Base-by-base conservation (phyloP, 1,284 basidiomycete genomes). In the Tilletia caries region DNA sequence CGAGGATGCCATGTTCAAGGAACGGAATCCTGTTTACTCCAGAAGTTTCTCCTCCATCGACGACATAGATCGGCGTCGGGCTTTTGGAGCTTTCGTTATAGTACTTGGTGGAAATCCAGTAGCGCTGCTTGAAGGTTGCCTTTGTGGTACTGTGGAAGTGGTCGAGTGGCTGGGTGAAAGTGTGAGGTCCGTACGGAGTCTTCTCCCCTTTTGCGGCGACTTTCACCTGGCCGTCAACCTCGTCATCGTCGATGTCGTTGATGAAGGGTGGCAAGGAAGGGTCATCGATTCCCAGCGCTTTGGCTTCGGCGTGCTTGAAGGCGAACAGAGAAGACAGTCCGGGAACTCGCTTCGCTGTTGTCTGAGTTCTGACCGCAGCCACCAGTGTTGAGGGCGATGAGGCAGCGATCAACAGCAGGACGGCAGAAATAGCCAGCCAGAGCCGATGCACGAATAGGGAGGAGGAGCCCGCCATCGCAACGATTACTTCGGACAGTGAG, bases 101-200 rank as follows among this genome's bases (percentile, higher is more conserved):
- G 83, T 92, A 89, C 41, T 90, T 88, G n/a, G 88, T 88, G 80
- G 90, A 93, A 64, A 94, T 86, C 93, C 94, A 98, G 84, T 93
- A 97, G 32, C 85, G 76, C 70, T 86, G 86, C 67, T 85, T 84
- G 76, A 87, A 86, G 1, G 85, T 86, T n/a, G 81, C 82, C 60
- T 84, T 81, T 3, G 76, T 80, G 44, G 74, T 62, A 34, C 69
- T 71, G 68, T 72, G 73, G 66, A 78, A 81, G 80, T 97, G 94
- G 81, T 95, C 92, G 66, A 95, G 84, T 0, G 91, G 92, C 81
- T 96, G 94, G 68, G 87, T 85, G 84, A 95, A 92, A 86, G 89
- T 92, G 67, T 66, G 41, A 29, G 65, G 41, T 5, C 37, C 37
- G 34, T 66, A 66, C 27, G 18, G 20, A 25, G 12, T 25, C 48